Conservation (phyloP, 768 basidiomycete genomes). For the Termitomyces sp. region DNA sequence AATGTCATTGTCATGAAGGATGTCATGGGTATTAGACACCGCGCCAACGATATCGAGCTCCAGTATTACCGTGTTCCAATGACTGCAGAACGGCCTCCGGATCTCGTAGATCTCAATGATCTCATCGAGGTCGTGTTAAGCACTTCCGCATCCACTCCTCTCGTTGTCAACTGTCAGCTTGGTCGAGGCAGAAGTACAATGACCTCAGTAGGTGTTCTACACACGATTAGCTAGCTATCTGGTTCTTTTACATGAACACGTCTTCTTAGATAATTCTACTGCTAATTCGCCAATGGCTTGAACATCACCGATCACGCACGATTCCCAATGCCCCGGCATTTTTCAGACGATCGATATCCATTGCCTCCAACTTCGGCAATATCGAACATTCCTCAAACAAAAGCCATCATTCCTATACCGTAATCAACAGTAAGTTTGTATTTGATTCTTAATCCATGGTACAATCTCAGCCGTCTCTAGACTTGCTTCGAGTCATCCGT, state of each 20-base stretch:
- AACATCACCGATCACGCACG: conserved; percentile 30
- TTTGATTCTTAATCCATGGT: background rate
- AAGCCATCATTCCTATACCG: conserved; percentile 67
- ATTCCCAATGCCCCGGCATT: conserved; percentile 33
- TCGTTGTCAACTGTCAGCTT: conserved; percentile 94
- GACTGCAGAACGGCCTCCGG: conserved; percentile 82
- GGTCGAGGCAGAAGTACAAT: conserved; percentile 89
- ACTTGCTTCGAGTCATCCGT: conserved; percentile 62
- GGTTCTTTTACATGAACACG: background rate
- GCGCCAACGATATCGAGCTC: conserved; percentile 52
- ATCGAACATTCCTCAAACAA: conserved; percentile 25
- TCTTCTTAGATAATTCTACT: conserved; percentile 63
- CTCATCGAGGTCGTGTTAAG: conserved; percentile 76
- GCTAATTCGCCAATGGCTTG: conserved; percentile 82
- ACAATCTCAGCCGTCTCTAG: conserved; percentile 3
- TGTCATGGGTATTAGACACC: conserved; percentile 65
- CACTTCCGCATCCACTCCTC: conserved; percentile 64
- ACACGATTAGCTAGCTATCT: background rate
- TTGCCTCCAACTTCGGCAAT: conserved; percentile 28
- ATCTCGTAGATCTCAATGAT: conserved; percentile 68
- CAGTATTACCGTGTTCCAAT: conserved; percentile 86
- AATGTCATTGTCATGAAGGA: conserved; percentile 84
- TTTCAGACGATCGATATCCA: conserved; percentile 38
- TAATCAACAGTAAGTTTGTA: conserved; percentile 75
- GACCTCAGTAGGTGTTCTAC: conserved; percentile 57